Percentiles rank a stretch among this genome's conserved stretches.
Evolutionary conservation across 1,139 yeast genomes (phyloP).

Genomic region (Blastobotrys malaysiensis): DNA sequence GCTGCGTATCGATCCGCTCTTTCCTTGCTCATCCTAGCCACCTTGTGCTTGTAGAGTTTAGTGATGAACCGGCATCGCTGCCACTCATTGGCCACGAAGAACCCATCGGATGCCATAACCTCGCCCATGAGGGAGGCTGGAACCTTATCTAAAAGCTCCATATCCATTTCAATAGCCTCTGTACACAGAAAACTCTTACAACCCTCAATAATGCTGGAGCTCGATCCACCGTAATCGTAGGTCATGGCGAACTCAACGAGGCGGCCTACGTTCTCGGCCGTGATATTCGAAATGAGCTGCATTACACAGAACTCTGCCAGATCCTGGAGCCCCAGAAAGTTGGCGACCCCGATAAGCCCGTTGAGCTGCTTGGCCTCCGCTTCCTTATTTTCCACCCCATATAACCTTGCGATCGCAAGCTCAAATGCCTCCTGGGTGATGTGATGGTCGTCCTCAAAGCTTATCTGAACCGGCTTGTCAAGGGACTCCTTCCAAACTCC

Average conservation of each 20-base stretch:
- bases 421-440: slow-evolving; percentile 44
- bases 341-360: slow-evolving; percentile 45
- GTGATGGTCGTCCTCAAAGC: slow-evolving; percentile 38
- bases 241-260: slow-evolving; percentile 40
- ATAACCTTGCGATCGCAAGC: slow-evolving; percentile 40
- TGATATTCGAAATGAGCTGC: slow-evolving; percentile 34
- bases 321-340: slow-evolving; percentile 42
- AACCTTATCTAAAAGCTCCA: slow-evolving; percentile 42
- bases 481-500: slow-evolving; percentile 39
- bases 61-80: slow-evolving; percentile 45
- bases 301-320: slow-evolving; percentile 42
- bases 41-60: slow-evolving; percentile 15
- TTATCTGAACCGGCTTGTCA: slow-evolving; percentile 27
- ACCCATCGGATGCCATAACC: slow-evolving; percentile 44
- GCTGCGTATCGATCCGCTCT: not conserved
- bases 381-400: slow-evolving; percentile 37
- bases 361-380: slow-evolving; percentile 34
- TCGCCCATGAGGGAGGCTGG: slow-evolving; percentile 41
- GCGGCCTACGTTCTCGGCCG: slow-evolving; percentile 35
- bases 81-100: slow-evolving; percentile 50
- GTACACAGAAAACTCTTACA: slow-evolving; percentile 42
- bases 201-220: slow-evolving; percentile 41
- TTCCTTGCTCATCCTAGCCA: slow-evolving; percentile 3
- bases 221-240: slow-evolving; percentile 42
- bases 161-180: slow-evolving; percentile 44